Evolutionary conservation across 2,329 filamentous ascomycete genomes (phyloP), one percentile per base, ranked within the genome.

Genomic region (Pseudocercospora cruenta): DNA sequence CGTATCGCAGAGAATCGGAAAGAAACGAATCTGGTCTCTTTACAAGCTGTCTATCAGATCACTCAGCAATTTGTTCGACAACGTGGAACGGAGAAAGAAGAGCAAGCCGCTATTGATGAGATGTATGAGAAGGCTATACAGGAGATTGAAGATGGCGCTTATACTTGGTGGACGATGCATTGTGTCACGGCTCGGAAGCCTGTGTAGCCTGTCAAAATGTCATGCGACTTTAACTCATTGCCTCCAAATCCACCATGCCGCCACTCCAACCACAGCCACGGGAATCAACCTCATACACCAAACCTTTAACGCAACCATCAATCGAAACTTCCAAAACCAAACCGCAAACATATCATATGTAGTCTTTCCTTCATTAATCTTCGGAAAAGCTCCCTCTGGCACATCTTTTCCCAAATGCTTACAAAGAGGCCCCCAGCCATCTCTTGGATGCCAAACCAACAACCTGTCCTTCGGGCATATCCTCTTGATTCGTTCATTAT

Each of bases 131-230:
- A 60, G 19, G 65, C 58, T 10, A 19, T 19, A 4, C n/a, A 47
- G 31, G 68, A 69, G 28, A 10, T 47, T 14, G 14, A 65, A 28
- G 64, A 53, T 49, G 70, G 63, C 1, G 57, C 36, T 7, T 71
- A 71, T 45, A 45, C 58, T 7, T 49, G 66, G 36, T 66, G 63
- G 65, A 60, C 67, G 9, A 63, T 71, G 36, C 55, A 66, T 62
- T 58, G 69, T 14, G 43, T 68, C 1, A 67, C 51, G 28, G 70
- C 28, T 10, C 60, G 63, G 33, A 63, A 58, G 54, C 61, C 61
- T 22, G 9, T 51, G 3, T 21, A 49, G n/a, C 14, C 24, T 5
- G 24, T 26, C 24, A 26, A 5, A 26, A 26, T 26, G 24, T 5
- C 24, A 49, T 49, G 4, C 45, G 12, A 45, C 14, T 5, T n/a